Evolutionary conservation across 2,329 filamentous ascomycete species (phyloP).

Genomic region (Cercospora berteroae): DNA sequence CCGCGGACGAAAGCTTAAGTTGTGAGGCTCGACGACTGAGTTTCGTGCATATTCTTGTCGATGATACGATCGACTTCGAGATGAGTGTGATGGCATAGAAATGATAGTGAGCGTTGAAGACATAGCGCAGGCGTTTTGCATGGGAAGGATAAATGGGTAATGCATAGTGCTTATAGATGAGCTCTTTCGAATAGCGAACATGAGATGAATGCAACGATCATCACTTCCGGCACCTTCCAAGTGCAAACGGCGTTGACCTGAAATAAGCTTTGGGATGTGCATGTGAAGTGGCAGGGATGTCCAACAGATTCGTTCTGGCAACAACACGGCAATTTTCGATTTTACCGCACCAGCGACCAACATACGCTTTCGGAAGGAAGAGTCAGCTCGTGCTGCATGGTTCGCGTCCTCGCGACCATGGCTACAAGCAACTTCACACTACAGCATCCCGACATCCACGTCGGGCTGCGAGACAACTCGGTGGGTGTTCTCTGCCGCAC

Average conservation of each 20-base stretch:
- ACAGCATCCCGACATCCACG: neutral
- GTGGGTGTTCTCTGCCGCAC: neutral
- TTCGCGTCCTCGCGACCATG: neutral
- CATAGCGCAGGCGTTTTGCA: neutral
- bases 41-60: neutral
- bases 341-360: neutral
- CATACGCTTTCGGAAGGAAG: neutral
- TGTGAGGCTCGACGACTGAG: neutral
- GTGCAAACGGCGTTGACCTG: neutral
- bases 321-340: neutral
- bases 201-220: neutral
- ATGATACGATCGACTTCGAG: neutral
- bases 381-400: neutral
- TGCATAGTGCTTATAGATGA: neutral
- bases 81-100: neutral
- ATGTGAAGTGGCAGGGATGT: neutral
- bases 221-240: neutral
- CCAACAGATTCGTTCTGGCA: neutral
- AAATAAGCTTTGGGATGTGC: neutral
- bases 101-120: neutral
- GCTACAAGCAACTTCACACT: neutral
- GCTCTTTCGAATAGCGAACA: neutral
- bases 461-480: neutral
- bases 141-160: neutral
- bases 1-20: neutral